Evolutionary conservation across 208 protist genomes (phyloP), one percentile per base, ranked within the genome.

Genomic region (Angomonas deanei): DNA sequence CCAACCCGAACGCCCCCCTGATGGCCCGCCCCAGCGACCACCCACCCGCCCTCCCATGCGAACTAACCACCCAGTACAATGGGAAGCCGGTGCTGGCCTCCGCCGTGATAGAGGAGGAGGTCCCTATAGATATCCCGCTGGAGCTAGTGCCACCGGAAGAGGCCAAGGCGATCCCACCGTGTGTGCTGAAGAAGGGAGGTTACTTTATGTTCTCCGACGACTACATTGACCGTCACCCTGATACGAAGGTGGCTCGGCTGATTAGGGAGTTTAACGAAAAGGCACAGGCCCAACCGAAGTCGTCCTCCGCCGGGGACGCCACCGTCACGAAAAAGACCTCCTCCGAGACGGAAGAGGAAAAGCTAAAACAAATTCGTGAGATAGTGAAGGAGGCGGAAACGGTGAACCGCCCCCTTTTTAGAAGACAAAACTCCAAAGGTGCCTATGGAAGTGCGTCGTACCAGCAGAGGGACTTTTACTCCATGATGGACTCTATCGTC

Each of bases 201-300:
- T 72, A 64, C 42, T 32, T 72, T 36, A 26, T 78, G 31, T 72
- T 78, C 30, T 68, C 72, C 0, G 66, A 78, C 63, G 48, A 39
- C 33, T 78, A 78, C 66, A 27, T 70, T 2, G 46, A 24, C 28
- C 39, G 36, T 3, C 48, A 73, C 64, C 67, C 66, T 13, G 47
- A 27, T 33, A 69, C 65, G 0, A 38, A 31, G 15, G 52, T 73
- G 24, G 63, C 66, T 2, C 60, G 39, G 6, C 32, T 78, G 39
- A 64, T 64, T n/a, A 61, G 62, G 28, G 46, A 62, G 26, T 69
- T 62, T 60, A 54, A 49, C 31, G 50, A 56, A n/a, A 63, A 3
- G 57, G 57, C 34, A 49, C 62, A 39, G 31, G 57, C 34, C 63
- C 34, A 0, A 15, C 30, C 19, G 28, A 60, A 0, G 24, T 30